Percentiles rank a stretch among this genome's conserved stretches.
Conservation (phyloP, 2,329 filamentous ascomycete genomes). For the Alternaria ethzedia region DNA sequence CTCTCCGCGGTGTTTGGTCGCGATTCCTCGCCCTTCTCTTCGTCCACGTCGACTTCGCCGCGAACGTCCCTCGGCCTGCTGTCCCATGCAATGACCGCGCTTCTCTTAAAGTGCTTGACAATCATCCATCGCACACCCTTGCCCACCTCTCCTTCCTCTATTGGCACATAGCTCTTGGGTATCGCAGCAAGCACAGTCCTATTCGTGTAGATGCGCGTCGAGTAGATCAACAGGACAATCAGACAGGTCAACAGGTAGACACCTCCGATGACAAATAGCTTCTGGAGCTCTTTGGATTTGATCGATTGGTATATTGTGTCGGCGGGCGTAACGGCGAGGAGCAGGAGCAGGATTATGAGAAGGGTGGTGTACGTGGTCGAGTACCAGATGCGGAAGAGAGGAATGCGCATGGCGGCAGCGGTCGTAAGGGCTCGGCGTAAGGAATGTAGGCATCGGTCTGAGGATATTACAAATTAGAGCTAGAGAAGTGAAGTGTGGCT, state of each 20-base stretch:
- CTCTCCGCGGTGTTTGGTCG: slow-evolving; percentile 30
- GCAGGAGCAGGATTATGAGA: slow-evolving; percentile 72
- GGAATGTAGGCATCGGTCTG: slow-evolving; percentile 27
- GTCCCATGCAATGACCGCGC: slow-evolving; percentile 81
- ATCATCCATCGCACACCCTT: slow-evolving; percentile 79
- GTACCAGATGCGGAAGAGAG: slow-evolving; percentile 81
- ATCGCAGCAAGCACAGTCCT: slow-evolving; percentile 79
- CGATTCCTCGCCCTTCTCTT: slow-evolving; percentile 19
- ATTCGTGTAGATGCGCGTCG: slow-evolving; percentile 84
- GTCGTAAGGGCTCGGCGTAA: slow-evolving; percentile 3
- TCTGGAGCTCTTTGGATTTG: slow-evolving; percentile 69
- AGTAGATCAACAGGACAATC: slow-evolving; percentile 77
- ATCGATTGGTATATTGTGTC: slow-evolving; percentile 81
- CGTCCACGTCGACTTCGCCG: slow-evolving; percentile 46
- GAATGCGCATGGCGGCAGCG: slow-evolving; percentile 51
- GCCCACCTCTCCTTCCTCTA: slow-evolving; percentile 83
- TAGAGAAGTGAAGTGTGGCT: slow-evolving; percentile 17
- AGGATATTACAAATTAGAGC: slow-evolving; percentile 34
- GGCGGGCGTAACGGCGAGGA: slow-evolving; percentile 80
- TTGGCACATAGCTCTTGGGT: slow-evolving; percentile 83
- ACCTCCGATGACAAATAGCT: slow-evolving; percentile 81
- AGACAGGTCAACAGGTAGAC: slow-evolving; percentile 76
- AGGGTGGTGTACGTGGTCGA: slow-evolving; percentile 77
- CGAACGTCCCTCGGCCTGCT: slow-evolving; percentile 69
- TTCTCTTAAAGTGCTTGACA: slow-evolving; percentile 72